Conservation (phyloP, 2,329 filamentous ascomycete species). For the Fusarium ramigenum region DNA sequence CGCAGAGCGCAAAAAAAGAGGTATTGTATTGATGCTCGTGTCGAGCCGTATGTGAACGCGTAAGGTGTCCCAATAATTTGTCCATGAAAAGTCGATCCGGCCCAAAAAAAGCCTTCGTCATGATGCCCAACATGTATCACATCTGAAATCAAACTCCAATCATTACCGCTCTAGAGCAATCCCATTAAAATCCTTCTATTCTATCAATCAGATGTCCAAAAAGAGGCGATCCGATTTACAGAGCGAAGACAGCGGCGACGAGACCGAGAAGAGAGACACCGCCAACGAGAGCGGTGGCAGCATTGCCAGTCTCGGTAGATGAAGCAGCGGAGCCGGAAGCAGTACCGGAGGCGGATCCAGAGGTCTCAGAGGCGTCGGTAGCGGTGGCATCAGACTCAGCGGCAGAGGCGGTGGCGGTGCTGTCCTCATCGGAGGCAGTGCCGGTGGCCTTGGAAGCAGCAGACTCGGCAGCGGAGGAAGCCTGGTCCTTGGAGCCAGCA, state of each 20-base stretch:
- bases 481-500: conserved; percentile 38
- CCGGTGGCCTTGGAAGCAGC: conserved; percentile 35
- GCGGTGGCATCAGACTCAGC: conserved; percentile 17
- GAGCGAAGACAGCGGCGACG: conserved; percentile 59
- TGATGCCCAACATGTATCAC: conserved; percentile 32
- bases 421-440: conserved; percentile 37
- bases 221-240: conserved; percentile 51
- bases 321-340: conserved; percentile 38
- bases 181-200: conserved; percentile 35
- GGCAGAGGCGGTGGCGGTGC: conserved; percentile 37
- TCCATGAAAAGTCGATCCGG: conserved; percentile 39
- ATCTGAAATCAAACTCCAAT: conserved; percentile 36
- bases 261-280: conserved; percentile 59
- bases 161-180: conserved; percentile 37
- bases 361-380: conserved; percentile 28
- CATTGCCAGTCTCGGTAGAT: conserved; percentile 45
- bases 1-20: conserved; percentile 33
- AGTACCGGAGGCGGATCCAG: conserved; percentile 36
- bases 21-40: conserved; percentile 42
- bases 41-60: conserved; percentile 41
- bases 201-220: conserved; percentile 5
- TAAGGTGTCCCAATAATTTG: conserved; percentile 40
- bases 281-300: conserved; percentile 51
- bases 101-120: conserved; percentile 26
- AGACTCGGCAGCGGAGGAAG: conserved; percentile 36